Evolutionary conservation across 202 grass and related monocot genomes (phyloP), one percentile per base, ranked within the genome.

Genomic region (Panicum hallii): DNA sequence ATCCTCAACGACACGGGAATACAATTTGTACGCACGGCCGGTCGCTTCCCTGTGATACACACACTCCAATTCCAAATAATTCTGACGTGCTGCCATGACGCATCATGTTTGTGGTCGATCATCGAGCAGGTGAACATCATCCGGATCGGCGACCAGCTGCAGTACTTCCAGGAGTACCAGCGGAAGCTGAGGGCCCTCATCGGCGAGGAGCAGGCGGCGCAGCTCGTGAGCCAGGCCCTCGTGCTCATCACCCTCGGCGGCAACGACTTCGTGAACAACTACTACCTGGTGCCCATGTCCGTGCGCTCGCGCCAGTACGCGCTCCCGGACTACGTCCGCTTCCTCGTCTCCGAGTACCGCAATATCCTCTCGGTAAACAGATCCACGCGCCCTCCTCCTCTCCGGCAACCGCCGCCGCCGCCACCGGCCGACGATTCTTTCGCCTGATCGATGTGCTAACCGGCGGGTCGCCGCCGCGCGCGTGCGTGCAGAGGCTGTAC

Each of bases 181-280:
- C 72, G 70, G 40, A 88, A 85, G 87, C 87, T 97, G 28, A 43
- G 87, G 9, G 58, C 75, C 0, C 67, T 92, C 32, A 2, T 94
- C 14, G 91, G 94, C 69, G 60, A 81, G 30, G 68, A 91, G 48
- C 79, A 87, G 72, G 75, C 82, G 54, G 67, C 47, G 64, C 83
- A 52, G 76, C 9, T 81, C 0, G 94, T 97, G 78, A 87, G 65
- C 72, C 71, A 80, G 45, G 91, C 89, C 7, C 89, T 97, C 0
- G 89, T 93, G 63, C 87, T 94, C 82, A 92, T 97, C 82, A 97
- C 91, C 57, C 87, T 97, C 4, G 91, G 94, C 4, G 91, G 94
- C 82, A 94, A 97, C 68, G 94, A 97, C 86, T 97, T 97, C 56
- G 87, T 97, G 1, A 97, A 97, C 94, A 97, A 97, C 86, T 94